phyloP scores from a whole-genome alignment of 495 filamentous ascomycete genomes.

The Tuber calosporum region DNA sequence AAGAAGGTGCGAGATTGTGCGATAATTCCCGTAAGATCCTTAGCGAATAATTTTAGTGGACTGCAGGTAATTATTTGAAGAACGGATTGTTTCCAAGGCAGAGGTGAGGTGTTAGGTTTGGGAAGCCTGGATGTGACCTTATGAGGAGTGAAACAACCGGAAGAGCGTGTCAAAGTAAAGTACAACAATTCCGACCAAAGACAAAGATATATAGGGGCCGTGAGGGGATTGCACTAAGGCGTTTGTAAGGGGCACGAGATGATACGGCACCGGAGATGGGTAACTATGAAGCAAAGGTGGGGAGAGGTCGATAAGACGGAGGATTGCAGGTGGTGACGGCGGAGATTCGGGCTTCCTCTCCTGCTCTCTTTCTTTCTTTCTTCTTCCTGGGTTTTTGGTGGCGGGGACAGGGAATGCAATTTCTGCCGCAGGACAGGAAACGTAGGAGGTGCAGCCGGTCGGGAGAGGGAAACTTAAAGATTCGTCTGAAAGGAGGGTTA shows the following conservation, averaged over 20 bases:
- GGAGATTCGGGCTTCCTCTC: not conserved
- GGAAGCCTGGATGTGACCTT: not conserved
- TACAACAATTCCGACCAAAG: not conserved
- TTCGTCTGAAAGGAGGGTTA: not conserved
- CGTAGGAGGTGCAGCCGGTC: not conserved
- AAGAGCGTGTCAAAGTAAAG: not conserved
- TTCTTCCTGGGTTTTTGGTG: not conserved
- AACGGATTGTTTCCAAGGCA: not conserved
- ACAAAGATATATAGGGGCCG: not conserved
- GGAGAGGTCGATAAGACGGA: not conserved
- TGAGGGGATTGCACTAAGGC: not conserved
- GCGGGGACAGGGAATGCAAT: not conserved
- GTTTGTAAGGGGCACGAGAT: not conserved
- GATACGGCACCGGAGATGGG: not conserved
- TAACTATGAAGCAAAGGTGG: conserved; percentile 3
- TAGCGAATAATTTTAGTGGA: not conserved
- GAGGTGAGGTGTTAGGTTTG: not conserved
- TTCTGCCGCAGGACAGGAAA: not conserved
- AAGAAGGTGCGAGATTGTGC: not conserved
- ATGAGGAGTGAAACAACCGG: not conserved
- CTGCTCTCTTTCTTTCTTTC: not conserved
- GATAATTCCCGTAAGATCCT: not conserved
- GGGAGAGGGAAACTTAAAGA: not conserved
- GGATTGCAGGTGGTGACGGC: not conserved
- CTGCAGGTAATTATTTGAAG: not conserved